Conservation (phyloP, 257 asterid species). For the Lycium ferocissimum region DNA sequence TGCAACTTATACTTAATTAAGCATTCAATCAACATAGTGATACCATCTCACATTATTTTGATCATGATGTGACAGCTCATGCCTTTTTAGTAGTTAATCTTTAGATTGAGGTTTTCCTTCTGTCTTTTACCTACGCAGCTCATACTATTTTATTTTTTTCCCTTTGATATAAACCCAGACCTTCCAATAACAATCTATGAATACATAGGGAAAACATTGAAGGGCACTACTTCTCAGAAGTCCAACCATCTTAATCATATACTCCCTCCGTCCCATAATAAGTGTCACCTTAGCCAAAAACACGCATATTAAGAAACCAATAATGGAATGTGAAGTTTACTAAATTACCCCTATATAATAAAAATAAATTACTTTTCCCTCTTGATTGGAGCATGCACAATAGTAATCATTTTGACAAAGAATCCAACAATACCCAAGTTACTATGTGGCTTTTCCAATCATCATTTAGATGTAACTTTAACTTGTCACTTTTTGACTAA, state of each 20-base stretch:
- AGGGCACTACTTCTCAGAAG: background rate
- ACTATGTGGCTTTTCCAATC: too few species aligned
- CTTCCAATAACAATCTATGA: constrained; percentile 13
- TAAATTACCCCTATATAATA: too few species aligned
- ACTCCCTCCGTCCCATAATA: too few species aligned
- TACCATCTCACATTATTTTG: constrained; percentile 13
- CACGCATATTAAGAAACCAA: too few species aligned
- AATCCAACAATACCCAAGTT: too few species aligned
- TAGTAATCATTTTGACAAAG: too few species aligned
- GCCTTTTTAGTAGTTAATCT: background rate
- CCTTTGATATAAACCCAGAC: background rate
- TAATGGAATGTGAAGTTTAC: too few species aligned
- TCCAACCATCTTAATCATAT: constrained; percentile 16
- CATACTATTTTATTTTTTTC: constrained; percentile 11
- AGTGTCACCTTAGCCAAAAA: too few species aligned
- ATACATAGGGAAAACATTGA: constrained; percentile 19
- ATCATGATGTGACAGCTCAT: constrained; percentile 12
- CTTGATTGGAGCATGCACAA: too few species aligned
- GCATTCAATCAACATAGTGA: constrained; percentile 20
- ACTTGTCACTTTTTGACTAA: too few species aligned
- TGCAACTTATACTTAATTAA: background rate
- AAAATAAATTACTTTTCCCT: too few species aligned
- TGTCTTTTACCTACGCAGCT: background rate
- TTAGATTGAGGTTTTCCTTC: background rate
- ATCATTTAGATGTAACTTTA: too few species aligned